Percentiles rank a stretch among this genome's conserved stretches.
Evolutionary conservation across 2,329 filamentous ascomycete genomes (phyloP).

Genomic region (Trichoderma brevicompactum): DNA sequence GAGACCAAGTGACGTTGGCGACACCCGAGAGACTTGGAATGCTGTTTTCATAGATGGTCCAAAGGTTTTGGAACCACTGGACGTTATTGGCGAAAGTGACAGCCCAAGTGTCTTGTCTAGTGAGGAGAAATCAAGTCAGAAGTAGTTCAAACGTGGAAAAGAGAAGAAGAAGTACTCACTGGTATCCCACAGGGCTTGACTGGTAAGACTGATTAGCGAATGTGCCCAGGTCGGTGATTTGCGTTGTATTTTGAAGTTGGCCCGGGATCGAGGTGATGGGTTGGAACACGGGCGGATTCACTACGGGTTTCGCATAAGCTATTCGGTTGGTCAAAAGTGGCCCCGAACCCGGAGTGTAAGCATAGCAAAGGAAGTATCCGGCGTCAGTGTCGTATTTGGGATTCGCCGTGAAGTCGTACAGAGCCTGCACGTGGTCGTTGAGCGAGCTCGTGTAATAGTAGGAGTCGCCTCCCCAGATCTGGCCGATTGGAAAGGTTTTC

Average conservation of each 20-base stretch:
- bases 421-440: slow-evolving; percentile 34
- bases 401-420: slow-evolving; percentile 41
- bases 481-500: slow-evolving; percentile 37
- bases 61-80: not conserved
- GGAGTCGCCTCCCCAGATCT: slow-evolving; percentile 34
- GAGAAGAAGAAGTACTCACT: not conserved
- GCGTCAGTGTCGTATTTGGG: slow-evolving; percentile 39
- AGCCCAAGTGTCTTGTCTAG: slow-evolving; percentile 1
- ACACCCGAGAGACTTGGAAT: not conserved
- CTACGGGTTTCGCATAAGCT: slow-evolving; percentile 12
- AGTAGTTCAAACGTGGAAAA: not conserved
- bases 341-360: slow-evolving; percentile 30
- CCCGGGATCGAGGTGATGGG: slow-evolving; percentile 1
- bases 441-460: slow-evolving; percentile 35
- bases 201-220: not conserved
- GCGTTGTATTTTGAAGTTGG: not conserved
- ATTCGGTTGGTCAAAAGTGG: not conserved
- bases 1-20: not conserved
- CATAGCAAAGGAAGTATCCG: slow-evolving; percentile 40
- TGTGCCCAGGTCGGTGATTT: slow-evolving; percentile 12
- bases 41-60: not conserved
- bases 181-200: not conserved
- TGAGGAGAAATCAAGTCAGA: not conserved
- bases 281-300: slow-evolving; percentile 18
- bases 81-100: not conserved